phyloP scores from a whole-genome alignment of 768 basidiomycete genomes.

The Tremella fuciformis region DNA sequence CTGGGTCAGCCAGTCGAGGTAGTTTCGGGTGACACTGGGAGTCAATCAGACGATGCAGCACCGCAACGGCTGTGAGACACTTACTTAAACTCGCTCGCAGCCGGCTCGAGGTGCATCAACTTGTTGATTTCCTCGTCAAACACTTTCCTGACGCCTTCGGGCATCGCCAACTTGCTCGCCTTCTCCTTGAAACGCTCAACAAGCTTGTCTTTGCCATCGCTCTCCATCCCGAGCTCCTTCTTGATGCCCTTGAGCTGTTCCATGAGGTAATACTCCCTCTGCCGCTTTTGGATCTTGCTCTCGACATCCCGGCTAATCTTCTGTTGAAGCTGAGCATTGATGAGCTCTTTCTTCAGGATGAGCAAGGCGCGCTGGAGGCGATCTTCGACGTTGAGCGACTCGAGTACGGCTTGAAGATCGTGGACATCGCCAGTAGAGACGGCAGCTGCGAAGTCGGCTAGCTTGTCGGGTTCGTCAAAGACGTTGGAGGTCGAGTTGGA shows the following conservation, averaged over 20 bases:
- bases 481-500: conserved; percentile 88
- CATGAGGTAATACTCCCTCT: conserved; percentile 93
- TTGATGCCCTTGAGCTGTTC: conserved; percentile 95
- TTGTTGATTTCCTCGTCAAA: conserved; percentile 95
- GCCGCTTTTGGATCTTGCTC: conserved; percentile 87
- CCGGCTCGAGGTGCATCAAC: conserved; percentile 81
- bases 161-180: conserved; percentile 78
- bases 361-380: conserved; percentile 82
- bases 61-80: conserved; percentile 10
- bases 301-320: conserved; percentile 92
- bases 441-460: conserved; percentile 95
- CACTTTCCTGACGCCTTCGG: conserved; percentile 80
- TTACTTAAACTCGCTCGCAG: conserved; percentile 79
- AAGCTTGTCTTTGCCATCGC: conserved; percentile 89
- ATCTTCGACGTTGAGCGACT: conserved; percentile 79
- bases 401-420: conserved; percentile 90
- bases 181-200: conserved; percentile 89
- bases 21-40: conserved; percentile 74
- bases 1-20: conserved; percentile 68
- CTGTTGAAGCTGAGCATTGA: conserved; percentile 90
- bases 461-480: conserved; percentile 94
- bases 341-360: conserved; percentile 95
- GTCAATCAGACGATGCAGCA: not conserved
- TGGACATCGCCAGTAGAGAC: conserved; percentile 88
- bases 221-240: conserved; percentile 93